Base-by-base conservation (phyloP, 1,284 basidiomycete genomes). In the Irpex lacteus region DNA sequence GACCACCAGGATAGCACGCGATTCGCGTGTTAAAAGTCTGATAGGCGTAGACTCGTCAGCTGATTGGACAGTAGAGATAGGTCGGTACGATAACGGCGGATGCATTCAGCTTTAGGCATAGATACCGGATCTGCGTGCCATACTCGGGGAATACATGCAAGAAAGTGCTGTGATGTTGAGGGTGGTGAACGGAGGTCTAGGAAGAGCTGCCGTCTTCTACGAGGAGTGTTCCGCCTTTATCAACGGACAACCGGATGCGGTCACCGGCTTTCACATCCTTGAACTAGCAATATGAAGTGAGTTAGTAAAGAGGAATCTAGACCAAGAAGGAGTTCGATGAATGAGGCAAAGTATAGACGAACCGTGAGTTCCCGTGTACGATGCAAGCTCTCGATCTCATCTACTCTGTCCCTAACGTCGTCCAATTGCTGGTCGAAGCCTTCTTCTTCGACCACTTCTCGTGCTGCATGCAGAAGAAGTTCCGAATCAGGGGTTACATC, bases 401-500 rank as follows among this genome's bases (percentile, higher is more conserved):
- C 91, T 40, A 95, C 86, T 37, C 92, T 82, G 68, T 85, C 84
- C 59, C 89, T 81, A 32, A 94, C 92, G 64, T 79, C 80, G 61
- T 92, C 83, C 13, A 95, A 81, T 59, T 87, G 71, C 36, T 91
- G 85, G 64, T 94, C 86, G 72, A 95, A 94, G 13, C 85, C 88
- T 57, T 89, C 85, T 71, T 85, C 85, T 38, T 86, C 79, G 36
- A 89, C 86, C 8, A 94, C 87, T 68, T 89, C 80, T 65, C 82
- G 80, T 9, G 88, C 89, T 36, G 90, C 88, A 63, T 86, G 85
- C 4, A 94, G 79, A 56, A 91, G 84, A 38, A 92, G 78, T 78
- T 90, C 85, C 0, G 89, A 93, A 75, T 94, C 93, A 13, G 91
- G 89, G 53, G 88, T 86, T 13, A 95, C 88, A 63, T 92, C 84